These are phyloP conservation scores for Marsdenia floribunda DNA, from an alignment of 257 asterid species.

Conservation along the genomic window DNA sequence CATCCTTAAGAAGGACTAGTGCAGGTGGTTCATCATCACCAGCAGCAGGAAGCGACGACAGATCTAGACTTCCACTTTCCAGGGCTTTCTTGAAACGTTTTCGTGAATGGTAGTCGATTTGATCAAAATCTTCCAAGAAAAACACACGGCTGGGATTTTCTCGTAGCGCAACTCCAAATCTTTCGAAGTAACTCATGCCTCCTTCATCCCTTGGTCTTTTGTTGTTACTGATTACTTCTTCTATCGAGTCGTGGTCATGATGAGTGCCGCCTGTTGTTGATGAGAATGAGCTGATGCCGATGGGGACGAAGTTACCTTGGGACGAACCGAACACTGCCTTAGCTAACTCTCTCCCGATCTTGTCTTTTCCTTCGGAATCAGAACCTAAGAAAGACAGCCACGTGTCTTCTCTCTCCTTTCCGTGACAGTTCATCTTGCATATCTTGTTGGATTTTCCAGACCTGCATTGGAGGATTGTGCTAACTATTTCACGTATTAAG, in stretches of 20 bases:
- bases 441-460: slow-evolving; percentile 30
- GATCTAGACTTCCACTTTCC: slow-evolving; percentile 34
- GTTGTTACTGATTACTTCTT: slow-evolving; percentile 32
- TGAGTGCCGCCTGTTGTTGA: slow-evolving; percentile 1
- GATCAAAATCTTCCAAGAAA: slow-evolving; percentile 60
- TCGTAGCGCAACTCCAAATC: slow-evolving; percentile 50
- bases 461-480: slow-evolving; percentile 56
- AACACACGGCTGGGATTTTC: slow-evolving; percentile 68
- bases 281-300: slow-evolving; percentile 48
- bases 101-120: slow-evolving; percentile 30
- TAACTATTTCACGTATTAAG: slow-evolving; percentile 39
- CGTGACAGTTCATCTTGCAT: neutral
- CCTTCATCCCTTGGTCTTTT: slow-evolving; percentile 64
- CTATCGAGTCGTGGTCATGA: slow-evolving; percentile 24
- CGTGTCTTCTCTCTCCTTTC: slow-evolving; percentile 34
- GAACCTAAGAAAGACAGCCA: slow-evolving; percentile 67
- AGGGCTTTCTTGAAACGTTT: slow-evolving; percentile 46
- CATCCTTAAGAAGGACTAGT: slow-evolving; percentile 50
- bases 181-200: slow-evolving; percentile 46
- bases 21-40: slow-evolving; percentile 16
- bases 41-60: slow-evolving; percentile 7
- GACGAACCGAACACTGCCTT: slow-evolving; percentile 51
- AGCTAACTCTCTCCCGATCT: slow-evolving; percentile 58
- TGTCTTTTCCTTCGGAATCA: slow-evolving; percentile 62
- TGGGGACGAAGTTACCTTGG: slow-evolving; percentile 32